Conservation (phyloP, 2,329 filamentous ascomycete species). For the Furcasterigmium furcatum region DNA sequence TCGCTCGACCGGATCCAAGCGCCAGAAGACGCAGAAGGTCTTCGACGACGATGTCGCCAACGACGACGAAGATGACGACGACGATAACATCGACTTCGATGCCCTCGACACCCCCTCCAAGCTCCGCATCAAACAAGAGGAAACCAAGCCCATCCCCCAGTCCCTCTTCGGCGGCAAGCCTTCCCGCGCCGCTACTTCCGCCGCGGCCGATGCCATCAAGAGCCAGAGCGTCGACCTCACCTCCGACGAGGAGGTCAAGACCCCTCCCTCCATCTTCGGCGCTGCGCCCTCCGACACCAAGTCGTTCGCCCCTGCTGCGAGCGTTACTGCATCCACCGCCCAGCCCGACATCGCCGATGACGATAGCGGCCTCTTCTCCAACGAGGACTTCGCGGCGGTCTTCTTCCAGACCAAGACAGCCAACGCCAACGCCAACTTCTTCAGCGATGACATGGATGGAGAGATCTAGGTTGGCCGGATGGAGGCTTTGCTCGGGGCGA, state of each 20-base stretch:
- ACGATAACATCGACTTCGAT: constrained; percentile 23
- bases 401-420: too few relatives aligned
- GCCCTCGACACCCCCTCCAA: constrained; percentile 34
- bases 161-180: constrained; percentile 6
- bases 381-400: too few relatives aligned
- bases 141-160: not conserved
- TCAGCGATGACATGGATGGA: too few relatives aligned
- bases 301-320: constrained; percentile 2
- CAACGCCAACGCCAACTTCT: too few relatives aligned
- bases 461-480: too few relatives aligned
- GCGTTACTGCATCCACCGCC: not conserved
- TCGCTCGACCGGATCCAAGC: constrained; percentile 19
- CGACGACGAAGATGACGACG: constrained; percentile 21
- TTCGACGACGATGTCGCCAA: constrained; percentile 19
- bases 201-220: constrained; percentile 9
- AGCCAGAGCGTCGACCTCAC: constrained; percentile 12
- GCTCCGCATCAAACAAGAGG: constrained; percentile 8
- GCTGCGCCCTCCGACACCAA: constrained; percentile 3
- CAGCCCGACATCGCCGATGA: not conserved
- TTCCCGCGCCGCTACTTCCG: constrained; percentile 12
- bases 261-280: constrained; percentile 3
- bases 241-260: constrained; percentile 13
- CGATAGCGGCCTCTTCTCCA: too few relatives aligned
- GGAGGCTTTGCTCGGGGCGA: too few relatives aligned
- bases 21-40: constrained; percentile 12